Evolutionary conservation across 2,329 filamentous ascomycete species (phyloP).

Genomic region (Cercospora sojina): DNA sequence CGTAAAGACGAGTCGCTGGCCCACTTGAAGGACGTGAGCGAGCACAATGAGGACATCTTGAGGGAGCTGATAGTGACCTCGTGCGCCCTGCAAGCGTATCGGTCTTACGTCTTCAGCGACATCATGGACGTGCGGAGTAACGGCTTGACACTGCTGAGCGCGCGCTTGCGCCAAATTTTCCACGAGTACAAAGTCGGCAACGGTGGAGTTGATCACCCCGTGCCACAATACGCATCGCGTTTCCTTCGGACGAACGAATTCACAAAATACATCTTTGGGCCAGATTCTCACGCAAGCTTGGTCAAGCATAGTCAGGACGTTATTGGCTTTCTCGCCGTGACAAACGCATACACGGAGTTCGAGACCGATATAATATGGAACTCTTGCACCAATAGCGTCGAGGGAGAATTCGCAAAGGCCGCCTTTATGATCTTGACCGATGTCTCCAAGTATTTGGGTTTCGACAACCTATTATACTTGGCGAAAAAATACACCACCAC

Average conservation of each 20-base stretch:
- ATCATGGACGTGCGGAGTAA: constrained; percentile 88
- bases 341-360: constrained; percentile 65
- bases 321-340: constrained; percentile 81
- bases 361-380: constrained; percentile 84
- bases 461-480: constrained; percentile 59
- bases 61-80: constrained; percentile 57
- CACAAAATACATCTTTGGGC: constrained; percentile 82
- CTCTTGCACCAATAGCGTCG: constrained; percentile 75
- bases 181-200: constrained; percentile 41
- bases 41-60: constrained; percentile 17
- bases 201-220: constrained; percentile 44
- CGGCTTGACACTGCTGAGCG: constrained; percentile 72
- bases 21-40: constrained; percentile 20
- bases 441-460: constrained; percentile 48
- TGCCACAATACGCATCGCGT: constrained; percentile 66
- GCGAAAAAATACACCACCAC: constrained; percentile 65
- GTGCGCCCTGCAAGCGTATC: constrained; percentile 69
- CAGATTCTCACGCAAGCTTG: constrained; percentile 88
- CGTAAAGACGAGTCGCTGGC: not conserved
- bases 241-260: constrained; percentile 70
- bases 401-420: constrained; percentile 80
- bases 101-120: constrained; percentile 73
- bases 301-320: constrained; percentile 80
- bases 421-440: constrained; percentile 65
- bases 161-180: constrained; percentile 67